These are phyloP conservation scores for Themeda triandra DNA, from an alignment of 176 grass and related monocot genomes.

Conservation along the genomic window DNA sequence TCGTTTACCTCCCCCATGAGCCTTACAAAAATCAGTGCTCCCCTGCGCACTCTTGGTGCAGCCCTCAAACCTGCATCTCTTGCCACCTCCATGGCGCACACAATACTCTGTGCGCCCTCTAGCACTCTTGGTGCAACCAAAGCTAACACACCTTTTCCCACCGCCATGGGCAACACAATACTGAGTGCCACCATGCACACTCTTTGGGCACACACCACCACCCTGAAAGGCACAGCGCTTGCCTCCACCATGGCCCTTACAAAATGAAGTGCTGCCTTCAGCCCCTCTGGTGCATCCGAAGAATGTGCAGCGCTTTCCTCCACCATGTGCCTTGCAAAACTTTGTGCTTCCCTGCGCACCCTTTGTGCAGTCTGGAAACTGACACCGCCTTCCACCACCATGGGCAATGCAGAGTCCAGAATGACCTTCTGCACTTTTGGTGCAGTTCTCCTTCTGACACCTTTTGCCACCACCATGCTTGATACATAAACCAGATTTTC, in stretches of 20 bases:
- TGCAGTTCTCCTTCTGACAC: constrained; percentile 77
- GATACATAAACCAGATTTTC: constrained; percentile 92
- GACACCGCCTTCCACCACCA: constrained; percentile 82
- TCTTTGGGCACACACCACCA: constrained; percentile 80
- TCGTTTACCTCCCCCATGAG: constrained; percentile 78
- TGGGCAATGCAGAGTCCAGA: constrained; percentile 95
- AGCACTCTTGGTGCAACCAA: constrained; percentile 77
- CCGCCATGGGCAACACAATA: constrained; percentile 90
- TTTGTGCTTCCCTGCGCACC: constrained; percentile 93
- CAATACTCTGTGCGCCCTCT: constrained; percentile 85
- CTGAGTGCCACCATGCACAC: constrained; percentile 78
- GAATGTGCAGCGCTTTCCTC: constrained; percentile 96
- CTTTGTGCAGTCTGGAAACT: constrained; percentile 71
- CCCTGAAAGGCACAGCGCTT: constrained; percentile 85
- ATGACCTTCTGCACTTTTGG: constrained; percentile 86
- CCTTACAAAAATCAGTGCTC: constrained; percentile 80
- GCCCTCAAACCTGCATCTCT: constrained; percentile 53
- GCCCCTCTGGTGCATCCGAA: constrained; percentile 83
- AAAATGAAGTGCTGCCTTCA: constrained; percentile 81
- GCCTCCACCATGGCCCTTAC: constrained; percentile 93
- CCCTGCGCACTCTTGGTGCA: constrained; percentile 83
- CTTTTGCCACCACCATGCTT: constrained; percentile 94
- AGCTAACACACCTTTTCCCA: constrained; percentile 73
- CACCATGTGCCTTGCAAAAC: constrained; percentile 89
- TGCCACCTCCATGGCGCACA: constrained; percentile 92